A percentile compares a stretch with the other conserved stretches of the same genome.
phyloP scores from a whole-genome alignment of 2,329 filamentous ascomycete genomes.

The Chrysoporthe austroafricana region DNA sequence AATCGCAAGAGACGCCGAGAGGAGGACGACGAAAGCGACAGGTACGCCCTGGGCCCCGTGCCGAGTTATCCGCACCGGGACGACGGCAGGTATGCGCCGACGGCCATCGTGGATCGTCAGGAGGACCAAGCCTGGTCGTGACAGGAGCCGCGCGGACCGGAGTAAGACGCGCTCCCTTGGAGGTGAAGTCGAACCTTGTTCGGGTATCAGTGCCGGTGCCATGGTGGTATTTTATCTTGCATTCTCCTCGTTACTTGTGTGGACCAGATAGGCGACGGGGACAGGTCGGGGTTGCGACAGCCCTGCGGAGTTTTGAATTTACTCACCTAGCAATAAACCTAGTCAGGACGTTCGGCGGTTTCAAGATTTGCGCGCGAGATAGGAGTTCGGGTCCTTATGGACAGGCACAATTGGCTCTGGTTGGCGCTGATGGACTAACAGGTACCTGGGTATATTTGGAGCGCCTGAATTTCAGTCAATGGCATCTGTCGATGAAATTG shows the following conservation, averaged over 20 bases:
- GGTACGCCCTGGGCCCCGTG: slow-evolving; percentile 20
- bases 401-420: background rate
- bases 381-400: background rate
- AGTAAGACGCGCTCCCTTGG: background rate
- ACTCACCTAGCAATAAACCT: slow-evolving; percentile 18
- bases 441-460: background rate
- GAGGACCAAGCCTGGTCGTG: slow-evolving; percentile 14
- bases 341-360: slow-evolving; percentile 25
- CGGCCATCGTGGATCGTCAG: slow-evolving; percentile 14
- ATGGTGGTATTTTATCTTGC: background rate
- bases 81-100: slow-evolving; percentile 17
- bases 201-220: background rate
- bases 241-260: slow-evolving; percentile 1
- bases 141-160: slow-evolving; percentile 4
- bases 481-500: background rate
- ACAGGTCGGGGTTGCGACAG: slow-evolving; percentile 14
- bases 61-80: slow-evolving; percentile 20
- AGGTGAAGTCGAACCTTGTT: background rate
- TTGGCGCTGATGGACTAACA: background rate
- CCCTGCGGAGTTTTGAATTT: slow-evolving; percentile 21
- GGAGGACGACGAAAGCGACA: slow-evolving; percentile 20
- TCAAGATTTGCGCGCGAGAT: slow-evolving; percentile 21
- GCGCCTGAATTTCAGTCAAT: background rate
- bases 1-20: slow-evolving; percentile 25
- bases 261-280: slow-evolving; percentile 11